Percentiles rank a stretch among this genome's conserved stretches.
Conservation (phyloP, 2,329 filamentous ascomycete species). For the Pseudogymnoascus sp. region DNA sequence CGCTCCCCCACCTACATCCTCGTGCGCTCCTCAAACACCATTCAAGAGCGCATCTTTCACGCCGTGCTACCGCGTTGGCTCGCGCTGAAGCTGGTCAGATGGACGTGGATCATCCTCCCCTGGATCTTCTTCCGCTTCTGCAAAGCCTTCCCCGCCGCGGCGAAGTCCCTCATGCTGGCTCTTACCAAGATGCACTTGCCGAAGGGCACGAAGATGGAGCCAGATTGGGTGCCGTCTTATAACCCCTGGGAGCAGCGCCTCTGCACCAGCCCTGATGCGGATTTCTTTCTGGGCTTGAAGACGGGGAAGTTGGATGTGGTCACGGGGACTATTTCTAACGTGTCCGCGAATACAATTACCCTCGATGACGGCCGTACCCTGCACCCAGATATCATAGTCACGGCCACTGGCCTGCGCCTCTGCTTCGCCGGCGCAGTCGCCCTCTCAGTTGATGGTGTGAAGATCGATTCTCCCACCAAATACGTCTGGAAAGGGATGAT, state of each 20-base stretch:
- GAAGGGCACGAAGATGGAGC: slow-evolving; percentile 38
- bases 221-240: slow-evolving; percentile 49
- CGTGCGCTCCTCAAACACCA: slow-evolving; percentile 40
- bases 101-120: slow-evolving; percentile 39
- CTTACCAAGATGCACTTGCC: slow-evolving; percentile 42
- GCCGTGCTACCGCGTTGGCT: slow-evolving; percentile 37
- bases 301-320: slow-evolving; percentile 35
- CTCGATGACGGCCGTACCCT: slow-evolving; percentile 40
- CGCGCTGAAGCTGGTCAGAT: slow-evolving; percentile 38
- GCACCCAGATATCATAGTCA: slow-evolving; percentile 55
- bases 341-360: slow-evolving; percentile 38
- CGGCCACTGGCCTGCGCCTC: slow-evolving; percentile 56
- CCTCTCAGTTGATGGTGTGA: slow-evolving; percentile 44
- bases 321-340: slow-evolving; percentile 40
- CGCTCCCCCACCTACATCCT: slow-evolving; percentile 57
- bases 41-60: slow-evolving; percentile 32
- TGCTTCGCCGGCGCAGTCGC: slow-evolving; percentile 46
- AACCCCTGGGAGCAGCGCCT: slow-evolving; percentile 62
- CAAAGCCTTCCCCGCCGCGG: slow-evolving; percentile 38
- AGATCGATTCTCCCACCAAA: slow-evolving; percentile 36
- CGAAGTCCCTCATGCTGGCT: slow-evolving; percentile 37
- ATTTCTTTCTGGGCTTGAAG: slow-evolving; percentile 38
- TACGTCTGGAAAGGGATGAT: slow-evolving; percentile 54
- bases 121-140: slow-evolving; percentile 33
- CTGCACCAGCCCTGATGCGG: slow-evolving; percentile 46